Evolutionary conservation across 805 yeast species (phyloP), one percentile per base, ranked within the genome.

Genomic region (Metschnikowia lunata): DNA sequence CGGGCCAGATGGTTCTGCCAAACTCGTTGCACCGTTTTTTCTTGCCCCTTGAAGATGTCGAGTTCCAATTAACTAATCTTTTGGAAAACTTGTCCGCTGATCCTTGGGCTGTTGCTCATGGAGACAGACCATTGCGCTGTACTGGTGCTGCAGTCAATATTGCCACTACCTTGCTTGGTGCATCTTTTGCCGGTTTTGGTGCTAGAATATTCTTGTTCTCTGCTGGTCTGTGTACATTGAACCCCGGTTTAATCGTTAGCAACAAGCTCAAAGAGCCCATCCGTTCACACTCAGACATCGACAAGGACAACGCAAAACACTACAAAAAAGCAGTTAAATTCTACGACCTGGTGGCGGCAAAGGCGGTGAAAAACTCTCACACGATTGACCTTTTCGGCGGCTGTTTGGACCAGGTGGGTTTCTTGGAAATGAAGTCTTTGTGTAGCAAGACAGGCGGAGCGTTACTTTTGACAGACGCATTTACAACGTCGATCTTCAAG

Each of bases 251-350:
- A 62, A 88, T 93, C 54, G 99, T 93, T 27, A 88, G 91, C 36
- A 81, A 84, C 23, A 93, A 89, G 64, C 76, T 93, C 63, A 86
- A 87, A 62, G 99, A 93, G 67, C 97, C 99, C 39, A 85, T 93
- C 57, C 82, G 99, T 73, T 93, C 99, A 8, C 99, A 93, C 68
- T 88, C 86, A 59, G 99, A 93, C 63, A 87, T 93, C 54, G 98
- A 93, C 64, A 83, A 89, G 54, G 97, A 91, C 57, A 66, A 59
- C 45, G 95, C 96, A 44, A 83, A 83, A 60, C 96, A 89, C 63
- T 87, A 82, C 70, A 84, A 86, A 59, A 87, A 86, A 63, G 95
- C 97, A 8, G 78, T 76, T 56, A 83, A 87, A 63, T 89, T 80
- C 60, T 90, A 89, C 65, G 90, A 85, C 50, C 69, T 74, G 32